Percentiles rank a stretch among this genome's conserved stretches.
Conservation (phyloP, 768 basidiomycete species). For the Mycena crocata region DNA sequence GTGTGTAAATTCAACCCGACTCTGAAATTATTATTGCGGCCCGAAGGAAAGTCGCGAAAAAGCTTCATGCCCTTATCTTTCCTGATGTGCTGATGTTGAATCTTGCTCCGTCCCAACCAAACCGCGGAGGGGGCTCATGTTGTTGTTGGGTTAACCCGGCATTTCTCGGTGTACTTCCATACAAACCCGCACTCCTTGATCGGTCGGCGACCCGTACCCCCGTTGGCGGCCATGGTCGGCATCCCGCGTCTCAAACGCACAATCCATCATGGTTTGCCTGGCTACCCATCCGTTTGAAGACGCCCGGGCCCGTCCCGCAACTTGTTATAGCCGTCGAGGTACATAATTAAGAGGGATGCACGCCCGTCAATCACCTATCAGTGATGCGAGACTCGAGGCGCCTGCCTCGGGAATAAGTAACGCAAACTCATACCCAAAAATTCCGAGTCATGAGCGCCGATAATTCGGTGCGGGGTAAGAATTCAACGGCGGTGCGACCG, state of each 20-base stretch:
- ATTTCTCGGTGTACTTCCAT: background rate
- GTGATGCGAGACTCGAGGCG: constrained; percentile 15
- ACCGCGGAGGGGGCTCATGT: background rate
- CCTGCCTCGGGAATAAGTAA: background rate
- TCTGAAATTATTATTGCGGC: background rate
- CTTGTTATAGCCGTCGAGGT: background rate
- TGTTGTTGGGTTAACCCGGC: background rate
- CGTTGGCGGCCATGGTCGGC: background rate
- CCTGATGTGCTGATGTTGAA: no score
- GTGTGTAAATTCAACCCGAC: background rate
- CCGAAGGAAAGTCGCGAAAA: no score
- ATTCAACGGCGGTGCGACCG: background rate
- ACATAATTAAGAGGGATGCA: no score
- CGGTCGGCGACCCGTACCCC: background rate
- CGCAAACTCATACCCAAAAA: background rate
- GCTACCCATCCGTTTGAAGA: background rate
- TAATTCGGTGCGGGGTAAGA: background rate
- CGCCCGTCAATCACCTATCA: constrained; percentile 10
- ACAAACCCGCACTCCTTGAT: background rate
- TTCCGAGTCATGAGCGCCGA: constrained; percentile 9
- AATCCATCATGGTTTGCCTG: background rate
- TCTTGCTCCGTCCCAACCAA: background rate
- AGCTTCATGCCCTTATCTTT: no score
- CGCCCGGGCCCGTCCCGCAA: background rate
- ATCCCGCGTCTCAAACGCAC: background rate